Percentiles rank a stretch among this genome's conserved stretches.
phyloP scores from a whole-genome alignment of 202 grass and related monocot genomes.

The Carex arenaria region DNA sequence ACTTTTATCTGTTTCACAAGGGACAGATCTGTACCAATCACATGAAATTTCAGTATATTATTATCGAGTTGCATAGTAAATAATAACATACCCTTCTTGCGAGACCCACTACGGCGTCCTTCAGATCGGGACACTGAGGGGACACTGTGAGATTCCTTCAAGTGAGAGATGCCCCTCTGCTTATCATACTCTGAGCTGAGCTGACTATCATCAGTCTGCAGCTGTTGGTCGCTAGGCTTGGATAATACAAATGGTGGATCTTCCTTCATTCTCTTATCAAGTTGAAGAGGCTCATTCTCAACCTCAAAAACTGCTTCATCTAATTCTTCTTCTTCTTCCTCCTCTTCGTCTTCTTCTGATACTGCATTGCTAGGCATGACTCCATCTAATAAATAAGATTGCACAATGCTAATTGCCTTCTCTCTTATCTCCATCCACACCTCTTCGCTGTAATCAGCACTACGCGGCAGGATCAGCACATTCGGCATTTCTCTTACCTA shows the following conservation, averaged over 20 bases:
- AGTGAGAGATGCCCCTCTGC: slow-evolving; percentile 43
- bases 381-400: slow-evolving; percentile 93
- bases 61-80: not conserved
- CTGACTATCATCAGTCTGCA: slow-evolving; percentile 56
- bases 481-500: slow-evolving; percentile 97
- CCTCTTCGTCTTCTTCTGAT: slow-evolving; percentile 76
- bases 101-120: slow-evolving; percentile 64
- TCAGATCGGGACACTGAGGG: slow-evolving; percentile 50
- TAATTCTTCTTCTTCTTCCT: slow-evolving; percentile 51
- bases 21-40: not conserved
- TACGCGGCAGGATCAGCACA: slow-evolving; percentile 90
- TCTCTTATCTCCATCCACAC: slow-evolving; percentile 98
- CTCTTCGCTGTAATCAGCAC: slow-evolving; percentile 97
- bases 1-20: not conserved
- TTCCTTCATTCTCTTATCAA: slow-evolving; percentile 49
- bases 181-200: slow-evolving; percentile 60
- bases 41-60: not conserved
- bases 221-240: slow-evolving; percentile 34
- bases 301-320: slow-evolving; percentile 48
- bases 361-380: slow-evolving; percentile 61
- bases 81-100: slow-evolving; percentile 55
- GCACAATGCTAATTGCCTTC: slow-evolving; percentile 80
- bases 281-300: slow-evolving; percentile 52
- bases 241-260: slow-evolving; percentile 17
- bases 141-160: slow-evolving; percentile 42